Evolutionary conservation across 2,329 filamentous ascomycete genomes (phyloP), one percentile per base, ranked within the genome.

Genomic region (Ilyonectria destructans): DNA sequence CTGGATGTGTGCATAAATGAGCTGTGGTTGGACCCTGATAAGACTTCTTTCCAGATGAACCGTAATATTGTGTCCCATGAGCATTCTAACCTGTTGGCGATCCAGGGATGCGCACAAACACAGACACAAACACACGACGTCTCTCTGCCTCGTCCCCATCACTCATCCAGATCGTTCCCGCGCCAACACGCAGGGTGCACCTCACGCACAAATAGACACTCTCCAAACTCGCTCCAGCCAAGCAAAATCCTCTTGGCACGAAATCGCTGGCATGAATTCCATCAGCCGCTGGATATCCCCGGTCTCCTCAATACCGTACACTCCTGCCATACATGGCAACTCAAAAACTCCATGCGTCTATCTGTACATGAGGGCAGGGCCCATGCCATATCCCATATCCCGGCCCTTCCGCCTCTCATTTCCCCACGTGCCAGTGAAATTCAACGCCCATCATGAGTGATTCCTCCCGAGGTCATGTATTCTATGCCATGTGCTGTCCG

Each of bases 401-500:
- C 51, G 48, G 37, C 37, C 65, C 64, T 65, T 52, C 67, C 52
- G 51, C 71, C 67, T 66, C 65, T 65, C 61, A 55, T 58, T 62
- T 29, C 33, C 60, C 55, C 69, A 67, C 71, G 65, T 71, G 67
- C 56, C 51, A 29, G 43, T 58, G 55, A 58, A 29, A 56, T 62
- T 31, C 54, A 64, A 49, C 6, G 7, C 19, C 51, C 45, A 52
- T 61, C 61, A 51, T 60, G 37, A 65, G 51, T 70, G 40, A 58
- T 64, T 62, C 58, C 62, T 54, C 56, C 58, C 58, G 62, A 52
- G 65, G 57, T 70, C 62, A 69, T 71, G 66, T 68, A 62, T 62
- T 71, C 75, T 78, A 81, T 75, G 77, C 85, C 83, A 86, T 86
- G 70, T 87, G 87, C 79, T 90, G 89, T 69, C 90, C 90, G 75